Conservation (phyloP, 352 stramenopile species). For the Phytopythium mirpurense region DNA sequence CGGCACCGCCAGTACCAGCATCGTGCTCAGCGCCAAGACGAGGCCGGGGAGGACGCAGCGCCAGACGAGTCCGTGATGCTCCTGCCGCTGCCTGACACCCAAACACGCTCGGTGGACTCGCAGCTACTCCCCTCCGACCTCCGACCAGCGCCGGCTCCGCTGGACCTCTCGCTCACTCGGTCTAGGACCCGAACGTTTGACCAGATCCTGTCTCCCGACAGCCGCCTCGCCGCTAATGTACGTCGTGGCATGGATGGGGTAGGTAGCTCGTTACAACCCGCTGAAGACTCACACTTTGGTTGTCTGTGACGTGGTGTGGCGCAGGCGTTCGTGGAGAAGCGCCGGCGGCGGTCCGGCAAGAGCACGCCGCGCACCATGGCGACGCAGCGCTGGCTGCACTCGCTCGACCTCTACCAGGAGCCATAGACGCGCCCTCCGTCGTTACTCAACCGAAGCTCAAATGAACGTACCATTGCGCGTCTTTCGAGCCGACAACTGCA, state of each 20-base stretch:
- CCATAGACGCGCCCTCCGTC: background rate
- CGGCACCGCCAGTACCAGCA: background rate
- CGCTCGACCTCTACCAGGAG: constrained; percentile 17
- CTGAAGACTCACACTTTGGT: background rate
- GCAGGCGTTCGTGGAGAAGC: constrained; percentile 66
- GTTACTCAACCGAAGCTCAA: too few species aligned
- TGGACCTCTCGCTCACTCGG: constrained; percentile 13
- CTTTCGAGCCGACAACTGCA: background rate
- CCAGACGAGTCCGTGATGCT: background rate
- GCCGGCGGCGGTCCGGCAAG: constrained; percentile 37
- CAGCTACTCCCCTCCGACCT: background rate
- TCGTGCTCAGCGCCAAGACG: background rate
- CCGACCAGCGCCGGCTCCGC: constrained; percentile 8
- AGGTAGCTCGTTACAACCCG: too few species aligned
- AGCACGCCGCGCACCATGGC: constrained; percentile 55
- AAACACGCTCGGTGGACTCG: background rate
- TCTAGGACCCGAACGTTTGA: constrained; percentile 5
- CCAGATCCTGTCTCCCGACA: constrained; percentile 42
- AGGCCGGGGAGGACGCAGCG: background rate
- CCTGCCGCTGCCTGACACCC: background rate
- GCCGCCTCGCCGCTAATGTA: constrained; percentile 44
- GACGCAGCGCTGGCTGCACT: constrained; percentile 61
- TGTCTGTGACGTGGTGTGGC: background rate
- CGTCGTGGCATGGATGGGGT: background rate
- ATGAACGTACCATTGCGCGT: background rate